Evolutionary conservation across 352 stramenopile species (phyloP), one percentile per base, ranked within the genome.

Genomic region (Pythium pectinolyticum): DNA sequence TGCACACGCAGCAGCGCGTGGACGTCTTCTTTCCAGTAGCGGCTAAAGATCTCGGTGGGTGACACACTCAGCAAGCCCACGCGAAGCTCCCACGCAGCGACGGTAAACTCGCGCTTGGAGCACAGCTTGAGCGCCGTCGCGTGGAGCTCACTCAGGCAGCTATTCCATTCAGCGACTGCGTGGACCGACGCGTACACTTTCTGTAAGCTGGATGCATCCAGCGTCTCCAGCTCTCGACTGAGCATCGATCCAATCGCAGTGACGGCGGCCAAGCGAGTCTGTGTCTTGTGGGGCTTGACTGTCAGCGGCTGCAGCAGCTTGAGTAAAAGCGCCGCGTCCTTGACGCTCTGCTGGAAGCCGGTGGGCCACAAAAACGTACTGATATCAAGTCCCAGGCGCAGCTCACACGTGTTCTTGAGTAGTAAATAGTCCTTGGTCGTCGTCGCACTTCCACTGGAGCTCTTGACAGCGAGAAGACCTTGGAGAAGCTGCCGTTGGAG

Each of bases 1-100:
- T 90, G 82, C 8, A 89, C 61, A 25, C 79, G 72, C 8, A 90
- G 54, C 11, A 92, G 53, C 4, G 73, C 69, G 12, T 81, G 70
- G 2, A 73, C 61, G 47, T 94, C 84, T 43, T 91, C 82, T 43
- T 80, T 82, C 82, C 84, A 94, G 34, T 90, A 91, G 0, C 79
- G 77, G 19, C 54, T 66, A 17, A 92, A 94, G 32, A 92, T 82
- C 50, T 90, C 83, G 5, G 67, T 73, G 4, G 81, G 78, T 24
- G 78, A 59, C 2, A 90, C 53, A 5, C 73, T 74, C 39, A 92
- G 54, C 15, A 86, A 68, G 0, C 67, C 74, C 10, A 78, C 50
- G 25, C 84, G 79, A 32, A 94, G 41, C 17, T 79, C 66, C 82
- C 82, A 92, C 0, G 67, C 72, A 0, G 67, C 67, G 4, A 73